Evolutionary conservation across 2,329 filamentous ascomycete species (phyloP).

Genomic region (Metarhizium rileyi): DNA sequence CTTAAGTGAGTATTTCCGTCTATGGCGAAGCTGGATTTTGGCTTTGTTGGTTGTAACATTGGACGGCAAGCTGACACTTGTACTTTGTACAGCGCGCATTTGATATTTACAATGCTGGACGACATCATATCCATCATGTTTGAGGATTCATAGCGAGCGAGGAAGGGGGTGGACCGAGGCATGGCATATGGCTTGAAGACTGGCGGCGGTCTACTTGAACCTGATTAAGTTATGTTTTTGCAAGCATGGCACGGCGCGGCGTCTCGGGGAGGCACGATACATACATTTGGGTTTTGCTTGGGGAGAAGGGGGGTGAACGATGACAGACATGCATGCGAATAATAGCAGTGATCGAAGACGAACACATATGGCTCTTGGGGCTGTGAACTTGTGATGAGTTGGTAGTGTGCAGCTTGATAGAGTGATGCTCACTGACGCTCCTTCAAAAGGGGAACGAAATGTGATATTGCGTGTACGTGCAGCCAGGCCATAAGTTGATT

Average conservation of each 20-base stretch:
- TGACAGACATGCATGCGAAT: neutral
- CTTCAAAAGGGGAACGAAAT: too few species aligned
- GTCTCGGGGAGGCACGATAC: neutral
- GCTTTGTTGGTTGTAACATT: neutral
- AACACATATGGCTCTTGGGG: too few species aligned
- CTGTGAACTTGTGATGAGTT: too few species aligned
- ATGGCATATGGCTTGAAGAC: neutral
- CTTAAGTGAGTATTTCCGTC: slow-evolving; percentile 57
- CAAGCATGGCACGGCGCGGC: slow-evolving; percentile 4
- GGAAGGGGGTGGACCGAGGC: neutral
- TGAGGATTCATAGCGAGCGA: slow-evolving; percentile 23
- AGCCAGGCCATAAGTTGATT: too few species aligned
- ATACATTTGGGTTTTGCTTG: neutral
- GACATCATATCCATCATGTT: slow-evolving; percentile 60
- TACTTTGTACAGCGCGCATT: slow-evolving; percentile 44
- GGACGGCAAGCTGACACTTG: slow-evolving; percentile 12
- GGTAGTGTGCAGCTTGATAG: too few species aligned
- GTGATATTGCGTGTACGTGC: too few species aligned
- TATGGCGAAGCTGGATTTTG: neutral
- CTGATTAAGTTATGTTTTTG: neutral
- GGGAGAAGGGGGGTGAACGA: neutral
- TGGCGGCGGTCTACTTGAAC: neutral
- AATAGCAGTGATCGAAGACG: neutral
- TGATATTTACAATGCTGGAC: slow-evolving; percentile 62
- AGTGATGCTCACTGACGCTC: too few species aligned